phyloP scores from a whole-genome alignment of 2,329 filamentous ascomycete genomes.

The Didymella exigua region DNA sequence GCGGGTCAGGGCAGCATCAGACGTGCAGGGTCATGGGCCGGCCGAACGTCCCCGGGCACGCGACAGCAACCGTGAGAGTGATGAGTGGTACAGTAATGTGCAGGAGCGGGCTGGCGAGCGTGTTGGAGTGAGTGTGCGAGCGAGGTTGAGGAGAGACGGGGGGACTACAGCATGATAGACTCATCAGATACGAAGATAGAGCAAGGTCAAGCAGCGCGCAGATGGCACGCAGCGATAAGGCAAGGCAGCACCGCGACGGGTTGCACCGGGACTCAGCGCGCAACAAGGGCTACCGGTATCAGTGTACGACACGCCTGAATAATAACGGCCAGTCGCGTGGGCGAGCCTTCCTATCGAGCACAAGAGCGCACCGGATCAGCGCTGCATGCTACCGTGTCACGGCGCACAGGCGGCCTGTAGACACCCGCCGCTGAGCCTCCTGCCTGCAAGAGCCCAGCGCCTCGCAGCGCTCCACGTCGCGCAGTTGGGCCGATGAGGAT shows the following conservation, averaged over 20 bases:
- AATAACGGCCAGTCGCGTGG: conserved; percentile 31
- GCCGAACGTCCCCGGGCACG: conserved; percentile 31
- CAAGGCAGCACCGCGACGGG: conserved; percentile 12
- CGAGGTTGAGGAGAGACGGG: conserved; percentile 3
- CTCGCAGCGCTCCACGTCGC: conserved; percentile 6
- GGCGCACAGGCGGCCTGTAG: conserved; percentile 7
- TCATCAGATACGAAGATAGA: not conserved
- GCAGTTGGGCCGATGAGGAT: not conserved
- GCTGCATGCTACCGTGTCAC: conserved; percentile 15
- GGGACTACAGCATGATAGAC: not conserved
- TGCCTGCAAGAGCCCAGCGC: not conserved
- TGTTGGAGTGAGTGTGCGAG: conserved; percentile 1
- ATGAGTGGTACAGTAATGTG: too few species aligned
- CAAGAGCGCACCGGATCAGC: conserved; percentile 21
- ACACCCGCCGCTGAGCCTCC: conserved; percentile 3
- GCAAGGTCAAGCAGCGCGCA: not conserved
- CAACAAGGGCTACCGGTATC: conserved; percentile 25
- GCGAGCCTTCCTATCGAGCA: conserved; percentile 19
- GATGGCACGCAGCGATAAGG: conserved; percentile 16
- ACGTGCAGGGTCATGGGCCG: conserved; percentile 33
- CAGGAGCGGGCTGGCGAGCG: not conserved
- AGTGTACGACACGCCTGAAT: conserved; percentile 21
- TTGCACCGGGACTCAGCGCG: conserved; percentile 10
- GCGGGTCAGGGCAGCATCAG: conserved; percentile 33
- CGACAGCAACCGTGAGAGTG: conserved; percentile 10